Base-by-base conservation (phyloP, 1,284 basidiomycete genomes). In the Irpex lacteus region DNA sequence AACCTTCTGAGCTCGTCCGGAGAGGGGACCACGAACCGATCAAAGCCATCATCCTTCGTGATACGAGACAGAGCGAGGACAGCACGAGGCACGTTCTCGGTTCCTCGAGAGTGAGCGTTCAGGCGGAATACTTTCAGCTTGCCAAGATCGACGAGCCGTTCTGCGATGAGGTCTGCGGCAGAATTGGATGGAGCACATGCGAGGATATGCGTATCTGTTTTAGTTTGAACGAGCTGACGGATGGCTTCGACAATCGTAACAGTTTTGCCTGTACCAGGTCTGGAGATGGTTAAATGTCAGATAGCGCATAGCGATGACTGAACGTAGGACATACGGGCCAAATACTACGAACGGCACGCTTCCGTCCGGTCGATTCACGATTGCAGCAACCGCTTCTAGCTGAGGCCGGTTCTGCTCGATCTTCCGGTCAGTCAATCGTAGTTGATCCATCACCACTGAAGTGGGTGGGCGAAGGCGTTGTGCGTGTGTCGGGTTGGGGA, bases 241-340 rank as follows among this genome's bases (percentile, higher is more conserved):
- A 90, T 87, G 0, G 84, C 79, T 73, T 90, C 88, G 1, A 90
- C 82, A n/a, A 87, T 79, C 0, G 87, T 89, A 15, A 89, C 80
- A 0, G 87, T 89, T 74, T 89, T 90, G 0, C 88, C 87, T 0
- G 88, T 88, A 18, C 87, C 85, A 9, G 85, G 85, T 9, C 84
- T 85, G 21, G 21, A 26, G 2, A 26, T 26, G 3, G 21, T 5
- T 37, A 58, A 37, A 18, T 63, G 40, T 58, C 61, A 58, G 32
- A 21, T 4, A 44, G 58, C 60, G 38, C 11, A 52, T 6, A 5
- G 49, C 49, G 5, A 52, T 38, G 13, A 1, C 8, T 36, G 15
- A 15, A 64, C 6, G 50, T 26, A 8, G 21, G 9, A 80, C 86
- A 73, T 74, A 87, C 85, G 88, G 87, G 26, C 87, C 88, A 73